Percentiles rank a stretch among this genome's conserved stretches.
Conservation (phyloP, 31 red algal species). For the Odonthalia washingtoniensis region DNA sequence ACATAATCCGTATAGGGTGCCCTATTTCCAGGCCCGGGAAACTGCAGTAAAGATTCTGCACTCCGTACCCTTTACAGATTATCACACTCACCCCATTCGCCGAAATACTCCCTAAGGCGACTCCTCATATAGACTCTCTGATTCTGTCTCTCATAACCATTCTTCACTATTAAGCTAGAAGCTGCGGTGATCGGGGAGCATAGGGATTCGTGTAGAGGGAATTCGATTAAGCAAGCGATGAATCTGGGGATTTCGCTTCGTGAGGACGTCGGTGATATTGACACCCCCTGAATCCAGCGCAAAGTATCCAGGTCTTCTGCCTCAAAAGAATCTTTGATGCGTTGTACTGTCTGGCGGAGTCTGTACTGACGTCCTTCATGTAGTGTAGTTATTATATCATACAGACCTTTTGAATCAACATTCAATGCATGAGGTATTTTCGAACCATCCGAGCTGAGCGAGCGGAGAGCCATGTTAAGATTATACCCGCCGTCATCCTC, state of each 20-base stretch:
- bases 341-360: background rate
- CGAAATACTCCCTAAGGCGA: too few species aligned
- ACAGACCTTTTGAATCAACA: background rate
- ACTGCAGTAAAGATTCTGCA: too few species aligned
- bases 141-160: too few species aligned
- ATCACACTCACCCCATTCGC: too few species aligned
- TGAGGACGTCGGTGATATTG: background rate
- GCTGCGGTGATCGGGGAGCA: constrained; percentile 1
- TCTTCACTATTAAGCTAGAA: too few species aligned
- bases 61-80: too few species aligned
- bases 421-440: background rate
- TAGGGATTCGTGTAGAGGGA: background rate
- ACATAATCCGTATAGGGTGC: too few species aligned
- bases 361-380: background rate
- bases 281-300: background rate
- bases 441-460: background rate
- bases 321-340: background rate
- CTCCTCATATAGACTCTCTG: too few species aligned
- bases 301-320: background rate
- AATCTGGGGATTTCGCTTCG: background rate
- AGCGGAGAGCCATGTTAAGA: too few species aligned
- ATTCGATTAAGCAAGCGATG: background rate
- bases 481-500: too few species aligned
- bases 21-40: too few species aligned
- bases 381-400: background rate